These are phyloP conservation scores for Geotrichum aggregatum DNA, from an alignment of 1,139 yeast species.

Conservation along the genomic window DNA sequence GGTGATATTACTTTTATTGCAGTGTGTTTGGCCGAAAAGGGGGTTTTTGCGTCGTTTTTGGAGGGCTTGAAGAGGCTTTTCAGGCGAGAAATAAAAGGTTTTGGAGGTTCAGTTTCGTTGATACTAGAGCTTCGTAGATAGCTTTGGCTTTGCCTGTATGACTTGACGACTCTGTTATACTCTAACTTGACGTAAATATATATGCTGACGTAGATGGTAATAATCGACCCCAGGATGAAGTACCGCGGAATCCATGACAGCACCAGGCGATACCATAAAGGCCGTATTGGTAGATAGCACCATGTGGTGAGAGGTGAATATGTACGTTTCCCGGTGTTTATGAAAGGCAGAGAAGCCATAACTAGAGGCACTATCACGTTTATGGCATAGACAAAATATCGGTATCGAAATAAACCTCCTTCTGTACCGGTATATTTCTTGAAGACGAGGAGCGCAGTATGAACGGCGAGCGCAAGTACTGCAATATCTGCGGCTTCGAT, in stretches of 20 bases:
- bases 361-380: slow-evolving; percentile 61
- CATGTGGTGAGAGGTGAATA: slow-evolving; percentile 54
- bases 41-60: neutral
- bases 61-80: neutral
- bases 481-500: slow-evolving; percentile 88
- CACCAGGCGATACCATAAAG: slow-evolving; percentile 69
- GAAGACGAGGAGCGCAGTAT: slow-evolving; percentile 71
- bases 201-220: slow-evolving; percentile 63
- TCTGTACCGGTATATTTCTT: slow-evolving; percentile 47
- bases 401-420: slow-evolving; percentile 70
- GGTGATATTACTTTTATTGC: neutral
- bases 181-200: slow-evolving; percentile 61
- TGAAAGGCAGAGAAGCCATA: slow-evolving; percentile 70
- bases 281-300: slow-evolving; percentile 75
- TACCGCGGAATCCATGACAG: slow-evolving; percentile 83
- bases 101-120: neutral
- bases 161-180: slow-evolving; percentile 32
- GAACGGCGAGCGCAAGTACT: slow-evolving; percentile 76
- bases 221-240: slow-evolving; percentile 56
- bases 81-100: neutral
- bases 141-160: slow-evolving; percentile 30
- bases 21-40: neutral
- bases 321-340: slow-evolving; percentile 38
- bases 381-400: slow-evolving; percentile 56
- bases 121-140: slow-evolving; percentile 21